phyloP scores from a whole-genome alignment of 495 filamentous ascomycete genomes.

The Neurospora intermedia region DNA sequence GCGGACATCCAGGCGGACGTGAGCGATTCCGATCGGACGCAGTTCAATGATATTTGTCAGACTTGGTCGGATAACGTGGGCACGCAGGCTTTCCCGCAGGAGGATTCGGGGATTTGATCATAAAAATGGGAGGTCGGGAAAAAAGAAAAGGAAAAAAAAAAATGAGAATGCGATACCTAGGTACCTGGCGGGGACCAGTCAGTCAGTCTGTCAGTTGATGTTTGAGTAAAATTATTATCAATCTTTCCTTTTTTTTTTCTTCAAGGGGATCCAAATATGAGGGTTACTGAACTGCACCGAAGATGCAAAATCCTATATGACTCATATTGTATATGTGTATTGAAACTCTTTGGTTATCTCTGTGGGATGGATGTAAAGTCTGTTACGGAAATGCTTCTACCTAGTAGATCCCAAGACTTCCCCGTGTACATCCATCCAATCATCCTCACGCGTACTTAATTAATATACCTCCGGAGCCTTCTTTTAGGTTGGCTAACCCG shows the following conservation, averaged over 20 bases:
- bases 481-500: background rate
- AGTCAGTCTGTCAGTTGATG: no score
- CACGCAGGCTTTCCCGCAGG: slow-evolving; percentile 2
- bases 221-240: no score
- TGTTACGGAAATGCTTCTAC: background rate
- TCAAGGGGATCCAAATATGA: no score
- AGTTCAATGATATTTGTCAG: slow-evolving; percentile 1
- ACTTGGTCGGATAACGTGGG: background rate
- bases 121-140: background rate
- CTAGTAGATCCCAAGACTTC: background rate
- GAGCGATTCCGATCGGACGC: background rate
- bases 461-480: background rate
- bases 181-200: background rate
- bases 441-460: background rate
- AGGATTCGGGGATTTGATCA: slow-evolving; percentile 14
- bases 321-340: no score
- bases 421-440: background rate
- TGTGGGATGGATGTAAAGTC: background rate
- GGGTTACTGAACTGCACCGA: background rate
- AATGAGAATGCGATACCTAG: background rate
- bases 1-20: background rate
- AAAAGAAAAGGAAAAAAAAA: no score
- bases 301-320: no score
- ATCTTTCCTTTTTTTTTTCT: no score
- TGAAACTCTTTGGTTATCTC: background rate